Percentiles rank a stretch among this genome's conserved stretches.
Conservation (phyloP, 257 asterid species). For the Coffea eugenioides region DNA sequence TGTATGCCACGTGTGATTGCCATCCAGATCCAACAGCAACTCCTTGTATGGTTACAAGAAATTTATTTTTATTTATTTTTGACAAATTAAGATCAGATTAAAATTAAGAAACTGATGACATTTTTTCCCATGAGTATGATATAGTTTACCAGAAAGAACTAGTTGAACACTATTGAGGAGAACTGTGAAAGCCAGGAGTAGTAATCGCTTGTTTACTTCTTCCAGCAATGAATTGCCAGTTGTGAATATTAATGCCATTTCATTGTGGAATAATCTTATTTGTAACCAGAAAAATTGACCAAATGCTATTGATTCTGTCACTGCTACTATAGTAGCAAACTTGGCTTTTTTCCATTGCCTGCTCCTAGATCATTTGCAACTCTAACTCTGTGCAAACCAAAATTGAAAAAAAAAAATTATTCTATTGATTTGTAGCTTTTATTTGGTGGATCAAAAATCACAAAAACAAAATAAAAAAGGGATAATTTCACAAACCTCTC, state of each 20-base stretch:
- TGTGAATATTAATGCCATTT: constrained; percentile 46
- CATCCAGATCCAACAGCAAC: constrained; percentile 68
- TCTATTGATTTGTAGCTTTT: too few relatives aligned
- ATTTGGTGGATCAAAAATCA: background rate
- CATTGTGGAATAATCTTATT: constrained; percentile 36
- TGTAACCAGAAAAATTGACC: constrained; percentile 45
- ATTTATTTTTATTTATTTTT: too few relatives aligned
- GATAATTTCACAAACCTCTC: too few relatives aligned
- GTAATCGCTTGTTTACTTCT: constrained; percentile 38
- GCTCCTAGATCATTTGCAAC: constrained; percentile 77
- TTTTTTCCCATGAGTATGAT: background rate
- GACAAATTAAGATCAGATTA: too few relatives aligned
- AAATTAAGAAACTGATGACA: background rate
- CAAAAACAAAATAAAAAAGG: background rate
- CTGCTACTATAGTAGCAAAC: constrained; percentile 50
- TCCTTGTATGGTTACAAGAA: constrained; percentile 20
- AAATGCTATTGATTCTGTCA: constrained; percentile 35
- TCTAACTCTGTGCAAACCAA: constrained; percentile 46
- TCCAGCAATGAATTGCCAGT: constrained; percentile 41
- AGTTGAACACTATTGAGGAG: constrained; percentile 59
- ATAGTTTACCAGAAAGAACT: constrained; percentile 43
- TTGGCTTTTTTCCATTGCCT: constrained; percentile 57
- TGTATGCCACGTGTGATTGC: constrained; percentile 55
- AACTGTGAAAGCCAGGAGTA: constrained; percentile 50
- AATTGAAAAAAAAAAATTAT: too few relatives aligned